Percentiles rank a stretch among this genome's conserved stretches.
These are phyloP conservation scores for Echeveria elegans DNA, from an alignment of 164 flowering plant species.

Conservation along the genomic window DNA sequence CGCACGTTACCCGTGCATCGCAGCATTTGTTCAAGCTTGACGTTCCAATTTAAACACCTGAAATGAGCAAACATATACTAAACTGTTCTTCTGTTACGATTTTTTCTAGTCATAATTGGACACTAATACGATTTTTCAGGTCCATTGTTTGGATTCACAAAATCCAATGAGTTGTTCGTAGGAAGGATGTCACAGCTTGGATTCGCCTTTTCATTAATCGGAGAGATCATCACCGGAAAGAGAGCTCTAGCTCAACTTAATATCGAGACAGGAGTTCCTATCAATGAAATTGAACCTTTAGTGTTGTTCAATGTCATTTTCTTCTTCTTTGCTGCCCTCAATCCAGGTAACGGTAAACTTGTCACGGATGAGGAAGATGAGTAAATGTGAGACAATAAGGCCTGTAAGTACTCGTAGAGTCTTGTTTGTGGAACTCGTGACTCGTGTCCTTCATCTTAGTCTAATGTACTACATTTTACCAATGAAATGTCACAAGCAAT, in stretches of 20 bases:
- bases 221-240: slow-evolving; percentile 89
- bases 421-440: no score
- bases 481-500: no score
- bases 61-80: no score
- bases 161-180: slow-evolving; percentile 88
- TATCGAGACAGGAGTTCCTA: slow-evolving; percentile 18
- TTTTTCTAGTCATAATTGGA: neutral
- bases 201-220: slow-evolving; percentile 84
- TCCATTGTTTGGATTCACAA: slow-evolving; percentile 94
- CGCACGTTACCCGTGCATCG: no score
- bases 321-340: slow-evolving; percentile 90
- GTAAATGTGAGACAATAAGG: neutral
- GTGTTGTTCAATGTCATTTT: slow-evolving; percentile 72
- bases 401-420: no score
- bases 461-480: no score
- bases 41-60: no score
- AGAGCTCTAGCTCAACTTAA: slow-evolving; percentile 90
- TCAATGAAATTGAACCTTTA: slow-evolving; percentile 21
- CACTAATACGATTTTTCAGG: slow-evolving; percentile 26
- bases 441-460: no score
- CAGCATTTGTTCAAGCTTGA: no score
- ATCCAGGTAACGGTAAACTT: slow-evolving; percentile 91
- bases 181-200: slow-evolving; percentile 97
- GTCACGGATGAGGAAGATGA: slow-evolving; percentile 74
- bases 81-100: no score